Base-by-base conservation (phyloP, 2,329 filamentous ascomycete genomes). In the Periconia digitata region DNA sequence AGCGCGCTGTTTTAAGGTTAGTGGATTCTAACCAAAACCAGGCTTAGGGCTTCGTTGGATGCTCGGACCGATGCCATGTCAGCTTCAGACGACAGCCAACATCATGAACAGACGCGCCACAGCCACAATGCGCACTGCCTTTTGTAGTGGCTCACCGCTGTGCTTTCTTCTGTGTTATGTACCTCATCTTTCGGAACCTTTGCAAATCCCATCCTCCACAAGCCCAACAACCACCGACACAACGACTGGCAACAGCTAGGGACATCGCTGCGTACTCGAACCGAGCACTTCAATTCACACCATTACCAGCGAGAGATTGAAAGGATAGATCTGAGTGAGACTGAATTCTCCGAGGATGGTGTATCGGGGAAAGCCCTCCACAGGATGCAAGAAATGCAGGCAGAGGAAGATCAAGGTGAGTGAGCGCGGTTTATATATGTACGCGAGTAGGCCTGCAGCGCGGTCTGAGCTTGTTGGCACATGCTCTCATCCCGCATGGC, bases 331-430 rank as follows among this genome's bases (percentile, higher is more conserved):
- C 10, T 17, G 23, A 29, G n/a, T 18, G 15, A 15, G 24, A 16
- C 3, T 15, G 35, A 16, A 3, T 13, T 16, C 27, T 10, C 10
- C 21, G 18, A 59, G 13, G 16, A 70, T 70, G 66, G 65, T 70
- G 2, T 70, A 69, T 45, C 58, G 66, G 16, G 66, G 66, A 7
- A 60, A 57, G 16, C 66, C 66, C 2, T 68, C 64, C 8, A 68
- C 63, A 12, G 66, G 65, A 6, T 69, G 66, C 43, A 59, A 58
- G 40, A 67, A 55, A 41, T 74, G 72, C 54, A 64, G 71, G n/a
- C 63, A 72, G 42, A 65, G 72, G 40, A 74, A 73, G 50, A 64
- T 73, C 37, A 73, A 71, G 59, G 72, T 74, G 42, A 47, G 64
- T 51, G 15, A 40, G 20, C 18, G 22, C 35, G 3, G 23, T 13